These are phyloP conservation scores for Nemania sp. DNA, from an alignment of 2,329 filamentous ascomycete species.

Conservation along the genomic window DNA sequence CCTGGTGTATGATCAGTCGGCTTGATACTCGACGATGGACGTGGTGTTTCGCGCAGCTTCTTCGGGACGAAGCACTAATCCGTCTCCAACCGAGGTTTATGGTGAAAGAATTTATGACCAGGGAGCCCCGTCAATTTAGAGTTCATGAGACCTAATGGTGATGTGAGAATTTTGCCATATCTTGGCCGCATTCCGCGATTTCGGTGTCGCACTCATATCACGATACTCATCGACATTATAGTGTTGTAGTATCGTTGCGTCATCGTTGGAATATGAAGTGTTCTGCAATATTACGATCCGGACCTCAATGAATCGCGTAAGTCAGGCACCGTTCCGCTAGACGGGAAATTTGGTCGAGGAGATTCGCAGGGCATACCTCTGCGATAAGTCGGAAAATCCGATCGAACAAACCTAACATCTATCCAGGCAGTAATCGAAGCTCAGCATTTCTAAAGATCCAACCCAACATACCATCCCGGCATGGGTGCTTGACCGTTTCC, in stretches of 20 bases:
- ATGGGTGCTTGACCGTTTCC: not conserved
- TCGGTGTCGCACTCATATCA: not conserved
- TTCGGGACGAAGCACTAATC: not conserved
- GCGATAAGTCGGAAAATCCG: not conserved
- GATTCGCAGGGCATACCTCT: not conserved
- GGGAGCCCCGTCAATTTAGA: slow-evolving; percentile 11
- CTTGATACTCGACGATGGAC: not conserved
- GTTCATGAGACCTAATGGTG: slow-evolving; percentile 18
- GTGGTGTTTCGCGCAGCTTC: not conserved
- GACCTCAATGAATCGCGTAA: not conserved
- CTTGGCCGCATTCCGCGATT: not conserved
- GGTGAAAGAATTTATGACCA: slow-evolving; percentile 2
- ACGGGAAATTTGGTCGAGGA: not conserved
- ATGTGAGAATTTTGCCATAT: slow-evolving; percentile 14
- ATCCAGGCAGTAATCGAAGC: not conserved
- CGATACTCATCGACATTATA: not conserved
- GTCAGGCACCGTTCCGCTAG: not conserved
- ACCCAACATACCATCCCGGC: not conserved
- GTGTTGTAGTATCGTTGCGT: not conserved
- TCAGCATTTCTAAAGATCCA: not conserved
- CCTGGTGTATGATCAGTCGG: not conserved
- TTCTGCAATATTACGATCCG: not conserved
- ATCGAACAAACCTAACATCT: not conserved
- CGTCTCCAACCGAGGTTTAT: not conserved
- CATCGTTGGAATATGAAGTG: not conserved